These are phyloP conservation scores for Fonsecaea multimorphosa DNA, from an alignment of 2,329 filamentous ascomycete species.

Conservation along the genomic window DNA sequence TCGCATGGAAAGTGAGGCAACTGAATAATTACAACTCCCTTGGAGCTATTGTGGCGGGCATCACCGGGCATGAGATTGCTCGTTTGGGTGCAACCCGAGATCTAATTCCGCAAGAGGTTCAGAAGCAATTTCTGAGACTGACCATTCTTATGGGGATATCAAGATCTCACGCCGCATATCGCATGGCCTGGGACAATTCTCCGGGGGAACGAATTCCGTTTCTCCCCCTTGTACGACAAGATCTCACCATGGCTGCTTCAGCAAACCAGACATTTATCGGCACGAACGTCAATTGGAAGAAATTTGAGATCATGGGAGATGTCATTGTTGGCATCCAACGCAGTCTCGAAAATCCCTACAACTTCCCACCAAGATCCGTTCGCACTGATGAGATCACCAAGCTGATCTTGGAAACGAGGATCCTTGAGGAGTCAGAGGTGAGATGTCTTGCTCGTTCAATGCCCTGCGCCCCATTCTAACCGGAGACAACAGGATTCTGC, in stretches of 20 bases:
- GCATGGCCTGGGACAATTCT: constrained; percentile 97
- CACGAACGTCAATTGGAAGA: constrained; percentile 89
- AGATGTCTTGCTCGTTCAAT: constrained; percentile 43
- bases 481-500: constrained; percentile 52
- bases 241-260: constrained; percentile 89
- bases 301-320: constrained; percentile 95
- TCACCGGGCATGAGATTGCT: constrained; percentile 86
- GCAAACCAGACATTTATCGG: constrained; percentile 90
- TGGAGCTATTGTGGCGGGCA: constrained; percentile 89
- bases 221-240: constrained; percentile 84
- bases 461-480: not conserved
- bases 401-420: constrained; percentile 79
- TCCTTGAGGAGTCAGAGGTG: constrained; percentile 88
- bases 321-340: constrained; percentile 88
- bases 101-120: constrained; percentile 71
- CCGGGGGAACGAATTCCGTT: constrained; percentile 89
- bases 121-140: constrained; percentile 85
- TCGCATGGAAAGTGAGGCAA: constrained; percentile 82
- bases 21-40: constrained; percentile 97
- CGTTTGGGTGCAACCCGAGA: constrained; percentile 80
- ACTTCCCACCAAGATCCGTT: constrained; percentile 59
- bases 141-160: constrained; percentile 92
- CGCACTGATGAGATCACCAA: constrained; percentile 71
- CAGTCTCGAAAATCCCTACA: constrained; percentile 85
- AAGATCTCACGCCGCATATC: constrained; percentile 91